Evolutionary conservation across 805 yeast species (phyloP).

Genomic region (Metschnikowia sp.): DNA sequence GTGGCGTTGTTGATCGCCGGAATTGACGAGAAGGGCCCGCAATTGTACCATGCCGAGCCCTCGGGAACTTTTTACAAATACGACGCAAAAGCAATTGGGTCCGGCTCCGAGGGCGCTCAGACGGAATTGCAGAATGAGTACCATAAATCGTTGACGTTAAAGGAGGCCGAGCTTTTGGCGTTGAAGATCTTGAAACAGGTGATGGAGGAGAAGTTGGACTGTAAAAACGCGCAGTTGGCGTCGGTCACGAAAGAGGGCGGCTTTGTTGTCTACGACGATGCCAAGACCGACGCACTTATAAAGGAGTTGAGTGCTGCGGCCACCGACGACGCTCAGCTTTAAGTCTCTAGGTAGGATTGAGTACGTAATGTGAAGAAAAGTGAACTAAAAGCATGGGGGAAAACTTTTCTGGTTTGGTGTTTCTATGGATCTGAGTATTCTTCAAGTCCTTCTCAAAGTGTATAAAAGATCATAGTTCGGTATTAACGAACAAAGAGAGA

Average conservation of each 20-base stretch:
- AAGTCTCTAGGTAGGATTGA: background rate
- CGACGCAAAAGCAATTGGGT: slow-evolving; percentile 98
- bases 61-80: slow-evolving; percentile 97
- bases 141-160: slow-evolving; percentile 84
- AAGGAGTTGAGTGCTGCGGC: slow-evolving; percentile 62
- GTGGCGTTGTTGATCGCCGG: slow-evolving; percentile 97
- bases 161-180: slow-evolving; percentile 88
- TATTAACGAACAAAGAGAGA: no score
- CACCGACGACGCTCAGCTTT: slow-evolving; percentile 15
- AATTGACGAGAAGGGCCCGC: slow-evolving; percentile 92
- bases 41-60: slow-evolving; percentile 97
- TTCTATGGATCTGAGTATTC: no score
- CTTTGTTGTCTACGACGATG: slow-evolving; percentile 79
- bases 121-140: slow-evolving; percentile 95
- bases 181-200: slow-evolving; percentile 92
- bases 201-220: slow-evolving; percentile 97
- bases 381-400: background rate
- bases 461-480: no score
- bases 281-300: slow-evolving; percentile 78
- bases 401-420: no score
- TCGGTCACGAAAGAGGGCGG: slow-evolving; percentile 85
- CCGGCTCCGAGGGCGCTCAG: slow-evolving; percentile 99
- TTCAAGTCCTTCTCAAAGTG: no score
- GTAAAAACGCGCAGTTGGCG: slow-evolving; percentile 92
- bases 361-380: no score